These are phyloP conservation scores for Rhypophila decipiens DNA, from an alignment of 495 filamentous ascomycete species.

Conservation along the genomic window DNA sequence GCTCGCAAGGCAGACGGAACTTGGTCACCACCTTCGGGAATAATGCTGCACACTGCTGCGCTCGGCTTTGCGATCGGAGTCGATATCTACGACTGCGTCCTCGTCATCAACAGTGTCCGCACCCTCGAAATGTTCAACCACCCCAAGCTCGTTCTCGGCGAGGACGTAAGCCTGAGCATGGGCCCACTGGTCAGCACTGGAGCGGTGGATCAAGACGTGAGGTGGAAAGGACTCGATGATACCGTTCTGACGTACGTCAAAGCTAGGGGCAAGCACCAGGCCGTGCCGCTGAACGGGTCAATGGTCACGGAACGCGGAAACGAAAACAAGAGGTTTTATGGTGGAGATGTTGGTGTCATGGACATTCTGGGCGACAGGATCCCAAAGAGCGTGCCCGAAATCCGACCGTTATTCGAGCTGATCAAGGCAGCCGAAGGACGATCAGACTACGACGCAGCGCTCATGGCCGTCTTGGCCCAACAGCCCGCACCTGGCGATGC, in stretches of 20 bases:
- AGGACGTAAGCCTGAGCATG: conserved; percentile 68
- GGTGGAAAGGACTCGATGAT: conserved; percentile 46
- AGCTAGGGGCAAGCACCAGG: conserved; percentile 75
- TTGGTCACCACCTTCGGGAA: conserved; percentile 85
- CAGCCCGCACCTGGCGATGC: conserved; percentile 70
- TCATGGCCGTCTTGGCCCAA: conserved; percentile 40
- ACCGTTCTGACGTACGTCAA: conserved; percentile 88
- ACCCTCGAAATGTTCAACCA: conserved; percentile 76
- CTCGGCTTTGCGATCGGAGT: conserved; percentile 85
- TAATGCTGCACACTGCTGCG: conserved; percentile 79
- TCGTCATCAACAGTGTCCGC: conserved; percentile 79
- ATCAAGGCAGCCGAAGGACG: conserved; percentile 83
- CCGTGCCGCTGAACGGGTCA: conserved; percentile 77
- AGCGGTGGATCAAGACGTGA: conserved; percentile 67
- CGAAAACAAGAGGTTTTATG: conserved; percentile 86
- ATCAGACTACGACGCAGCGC: conserved; percentile 56
- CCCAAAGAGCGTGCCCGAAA: conserved; percentile 57
- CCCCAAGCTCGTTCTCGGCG: conserved; percentile 68
- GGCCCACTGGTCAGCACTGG: conserved; percentile 75
- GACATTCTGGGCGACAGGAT: conserved; percentile 81
- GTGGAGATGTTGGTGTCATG: conserved; percentile 60
- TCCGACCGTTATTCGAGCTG: conserved; percentile 65
- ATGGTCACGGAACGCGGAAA: conserved; percentile 78
- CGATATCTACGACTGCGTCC: conserved; percentile 88
- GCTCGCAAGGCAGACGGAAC: conserved; percentile 73